These are phyloP conservation scores for Petunia secreta DNA, from an alignment of 257 asterid genomes.

Conservation along the genomic window DNA sequence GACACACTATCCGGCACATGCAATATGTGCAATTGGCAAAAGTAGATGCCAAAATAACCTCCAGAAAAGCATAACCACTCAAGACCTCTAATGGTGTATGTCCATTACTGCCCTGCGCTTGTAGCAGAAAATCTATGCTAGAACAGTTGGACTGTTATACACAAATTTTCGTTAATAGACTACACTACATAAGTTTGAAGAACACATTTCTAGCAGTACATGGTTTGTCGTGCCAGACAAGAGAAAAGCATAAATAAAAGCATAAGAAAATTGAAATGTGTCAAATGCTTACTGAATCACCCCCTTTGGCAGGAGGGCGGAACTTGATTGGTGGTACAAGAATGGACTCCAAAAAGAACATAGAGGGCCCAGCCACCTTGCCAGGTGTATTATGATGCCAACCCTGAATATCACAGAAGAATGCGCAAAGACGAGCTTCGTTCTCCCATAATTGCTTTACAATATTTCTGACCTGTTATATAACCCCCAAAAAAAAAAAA, in stretches of 20 bases:
- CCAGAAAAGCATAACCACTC: background rate
- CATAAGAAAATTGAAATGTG: constrained; percentile 16
- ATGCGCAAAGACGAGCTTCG: constrained; percentile 75
- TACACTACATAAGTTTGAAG: constrained; percentile 8
- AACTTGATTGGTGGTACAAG: constrained; percentile 87
- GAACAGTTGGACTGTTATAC: constrained; percentile 12
- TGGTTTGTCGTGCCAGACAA: background rate
- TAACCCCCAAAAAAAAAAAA: constrained; percentile 26
- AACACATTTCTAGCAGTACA: background rate
- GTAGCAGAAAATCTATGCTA: constrained; percentile 2
- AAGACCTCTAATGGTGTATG: background rate
- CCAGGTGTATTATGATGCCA: constrained; percentile 43
- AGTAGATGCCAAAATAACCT: background rate
- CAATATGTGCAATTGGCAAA: background rate
- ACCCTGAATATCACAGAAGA: constrained; percentile 71
- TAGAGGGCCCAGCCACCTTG: constrained; percentile 49
- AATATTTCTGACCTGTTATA: constrained; percentile 68
- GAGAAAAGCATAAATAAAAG: background rate
- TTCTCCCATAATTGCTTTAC: constrained; percentile 82
- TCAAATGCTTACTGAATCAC: constrained; percentile 76
- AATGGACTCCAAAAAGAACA: constrained; percentile 77
- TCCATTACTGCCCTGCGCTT: background rate
- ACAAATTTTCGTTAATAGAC: background rate
- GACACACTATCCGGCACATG: background rate
- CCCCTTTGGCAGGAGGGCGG: constrained; percentile 86